These are phyloP conservation scores for Medicago ruthenica DNA, from an alignment of 306 rosid genomes.

Conservation along the genomic window DNA sequence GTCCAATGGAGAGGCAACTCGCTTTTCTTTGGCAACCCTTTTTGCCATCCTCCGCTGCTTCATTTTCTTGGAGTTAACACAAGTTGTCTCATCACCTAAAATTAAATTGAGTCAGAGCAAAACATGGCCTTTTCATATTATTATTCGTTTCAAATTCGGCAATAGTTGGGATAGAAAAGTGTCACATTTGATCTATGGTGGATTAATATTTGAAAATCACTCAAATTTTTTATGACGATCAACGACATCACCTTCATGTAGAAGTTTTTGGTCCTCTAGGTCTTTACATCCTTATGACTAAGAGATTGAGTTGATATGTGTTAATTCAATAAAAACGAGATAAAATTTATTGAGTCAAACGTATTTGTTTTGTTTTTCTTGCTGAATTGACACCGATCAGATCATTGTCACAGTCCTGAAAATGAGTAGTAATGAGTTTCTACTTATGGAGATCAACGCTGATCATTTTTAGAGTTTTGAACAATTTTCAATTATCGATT, in stretches of 20 bases:
- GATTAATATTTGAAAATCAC: background rate
- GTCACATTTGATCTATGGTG: background rate
- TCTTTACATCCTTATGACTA: background rate
- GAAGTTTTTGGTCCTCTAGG: background rate
- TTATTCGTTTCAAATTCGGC: background rate
- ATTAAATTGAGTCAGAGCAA: conserved; percentile 21
- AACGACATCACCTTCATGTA: background rate
- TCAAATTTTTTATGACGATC: background rate
- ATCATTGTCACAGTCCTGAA: too few relatives aligned
- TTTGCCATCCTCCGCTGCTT: conserved; percentile 68
- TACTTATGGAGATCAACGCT: background rate
- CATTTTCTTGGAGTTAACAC: conserved; percentile 42
- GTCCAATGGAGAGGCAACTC: conserved; percentile 19
- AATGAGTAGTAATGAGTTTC: background rate
- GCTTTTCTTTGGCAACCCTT: conserved; percentile 50
- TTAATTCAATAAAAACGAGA: background rate
- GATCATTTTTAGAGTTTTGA: background rate
- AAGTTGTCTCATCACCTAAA: conserved; percentile 42
- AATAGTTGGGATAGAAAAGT: background rate
- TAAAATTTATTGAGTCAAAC: background rate
- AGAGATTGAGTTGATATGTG: background rate
- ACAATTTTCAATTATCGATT: background rate
- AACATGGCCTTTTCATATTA: background rate
- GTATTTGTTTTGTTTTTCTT: too few relatives aligned
- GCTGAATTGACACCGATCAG: too few relatives aligned